Evolutionary conservation across 2,329 filamentous ascomycete species (phyloP).

Genomic region (Cladophialophora immunda): DNA sequence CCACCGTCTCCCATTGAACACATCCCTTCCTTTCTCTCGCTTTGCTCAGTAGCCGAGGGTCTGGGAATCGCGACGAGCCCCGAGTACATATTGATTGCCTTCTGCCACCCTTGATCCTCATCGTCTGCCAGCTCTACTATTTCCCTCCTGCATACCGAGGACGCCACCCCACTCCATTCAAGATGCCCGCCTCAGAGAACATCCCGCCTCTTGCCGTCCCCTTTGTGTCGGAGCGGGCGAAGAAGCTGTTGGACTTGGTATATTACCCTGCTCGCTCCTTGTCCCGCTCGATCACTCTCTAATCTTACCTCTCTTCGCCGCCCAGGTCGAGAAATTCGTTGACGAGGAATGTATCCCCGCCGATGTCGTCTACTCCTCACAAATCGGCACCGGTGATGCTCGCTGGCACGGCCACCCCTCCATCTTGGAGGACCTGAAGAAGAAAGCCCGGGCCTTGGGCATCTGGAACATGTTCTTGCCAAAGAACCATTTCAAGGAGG

Average conservation of each 20-base stretch:
- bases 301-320: not conserved
- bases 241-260: slow-evolving; percentile 80
- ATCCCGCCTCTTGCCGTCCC: slow-evolving; percentile 67
- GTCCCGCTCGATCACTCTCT: not conserved
- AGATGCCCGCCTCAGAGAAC: slow-evolving; percentile 55
- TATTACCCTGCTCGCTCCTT: slow-evolving; percentile 49
- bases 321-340: slow-evolving; percentile 88
- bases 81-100: not conserved
- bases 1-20: not conserved
- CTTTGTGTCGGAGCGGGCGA: slow-evolving; percentile 83
- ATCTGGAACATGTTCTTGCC: slow-evolving; percentile 99
- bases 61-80: not conserved
- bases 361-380: slow-evolving; percentile 80
- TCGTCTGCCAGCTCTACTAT: not conserved
- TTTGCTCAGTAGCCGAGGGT: not conserved
- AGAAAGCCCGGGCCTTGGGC: slow-evolving; percentile 79
- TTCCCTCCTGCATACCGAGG: not conserved
- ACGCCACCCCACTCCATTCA: not conserved
- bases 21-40: not conserved
- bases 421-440: slow-evolving; percentile 89
- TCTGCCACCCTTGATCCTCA: not conserved
- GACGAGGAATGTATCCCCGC: slow-evolving; percentile 93
- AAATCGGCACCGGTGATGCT: slow-evolving; percentile 72
- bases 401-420: slow-evolving; percentile 83
- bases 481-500: slow-evolving; percentile 93